Conservation (phyloP, 345 rosid species). For the Euclidium syriacum region DNA sequence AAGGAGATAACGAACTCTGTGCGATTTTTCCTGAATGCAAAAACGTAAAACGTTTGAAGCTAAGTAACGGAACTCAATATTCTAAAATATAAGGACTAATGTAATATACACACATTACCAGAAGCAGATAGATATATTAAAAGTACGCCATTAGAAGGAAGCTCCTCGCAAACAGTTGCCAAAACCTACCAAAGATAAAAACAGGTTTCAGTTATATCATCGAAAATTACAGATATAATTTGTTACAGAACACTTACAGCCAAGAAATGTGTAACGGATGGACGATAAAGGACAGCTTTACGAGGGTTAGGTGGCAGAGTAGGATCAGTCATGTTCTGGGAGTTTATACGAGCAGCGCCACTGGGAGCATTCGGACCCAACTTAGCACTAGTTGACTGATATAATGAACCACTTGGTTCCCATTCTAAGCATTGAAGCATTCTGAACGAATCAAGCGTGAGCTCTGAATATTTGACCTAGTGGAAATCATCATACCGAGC, state of each 20-base stretch:
- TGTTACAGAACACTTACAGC: constrained; percentile 58
- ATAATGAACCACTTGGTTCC: constrained; percentile 96
- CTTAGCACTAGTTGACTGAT: constrained; percentile 49
- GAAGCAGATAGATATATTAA: constrained; percentile 86
- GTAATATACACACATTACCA: constrained; percentile 42
- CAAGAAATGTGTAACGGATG: constrained; percentile 77
- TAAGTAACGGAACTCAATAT: constrained; percentile 25
- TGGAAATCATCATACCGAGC: constrained; percentile 11
- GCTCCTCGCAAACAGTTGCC: constrained; percentile 85
- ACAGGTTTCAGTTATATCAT: neutral
- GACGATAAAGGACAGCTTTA: constrained; percentile 83
- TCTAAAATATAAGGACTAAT: neutral
- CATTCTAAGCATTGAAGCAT: constrained; percentile 98
- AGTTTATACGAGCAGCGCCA: constrained; percentile 52
- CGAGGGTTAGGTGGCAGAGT: constrained; percentile 87
- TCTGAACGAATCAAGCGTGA: constrained; percentile 86
- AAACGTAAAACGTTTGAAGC: constrained; percentile 24
- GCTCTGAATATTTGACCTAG: constrained; percentile 96
- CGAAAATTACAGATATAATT: neutral
- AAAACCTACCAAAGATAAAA: constrained; percentile 54
- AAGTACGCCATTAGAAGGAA: constrained; percentile 74
- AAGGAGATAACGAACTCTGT: constrained; percentile 40
- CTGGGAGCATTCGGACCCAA: constrained; percentile 50
- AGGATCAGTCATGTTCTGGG: constrained; percentile 71
- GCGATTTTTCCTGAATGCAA: constrained; percentile 48